Evolutionary conservation across 139 green algal genomes (phyloP), one percentile per base, ranked within the genome.

Genomic region (Picochlorum sp.): DNA sequence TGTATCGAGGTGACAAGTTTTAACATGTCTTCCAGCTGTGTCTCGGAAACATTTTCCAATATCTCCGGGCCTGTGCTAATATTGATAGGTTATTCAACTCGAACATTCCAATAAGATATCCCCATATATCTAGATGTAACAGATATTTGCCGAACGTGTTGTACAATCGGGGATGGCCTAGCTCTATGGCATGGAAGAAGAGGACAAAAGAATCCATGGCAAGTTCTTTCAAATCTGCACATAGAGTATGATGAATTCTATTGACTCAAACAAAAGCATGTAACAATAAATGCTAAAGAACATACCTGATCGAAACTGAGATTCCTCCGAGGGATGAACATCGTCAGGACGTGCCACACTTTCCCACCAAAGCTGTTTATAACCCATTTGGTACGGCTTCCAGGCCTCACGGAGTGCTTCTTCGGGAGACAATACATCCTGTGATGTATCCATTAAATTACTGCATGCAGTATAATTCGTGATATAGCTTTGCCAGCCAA

Each of bases 81-180:
- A 94, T 52, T 2, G 56, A 79, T 16, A 97, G 72, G 79, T 97
- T 97, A 82, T 97, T 97, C 7, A 95, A 76, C 82, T 97, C 91
- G 79, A 97, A 97, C 87, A 97, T 94, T 61, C 91, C 91, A 28
- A 76, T 74, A 47, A 97, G 71, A 57, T 57, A 73, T 52, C 76
- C 88, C 58, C 86, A 97, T 34, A 96, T 79, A 45, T 77, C 47
- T 52, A 86, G 58, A 18, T 71, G 34, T 44, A 95, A 83, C n/a
- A 95, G 73, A 20, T 68, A 71, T 14, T 41, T 41, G 34, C 77
- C 76, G 55, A 83, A 87, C 21, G 61, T 51, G 9, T 47, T 16
- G 11, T 77, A 69, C 13, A 57, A 47, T 18, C 28, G 16, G 16
- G 64, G 15, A 24, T 62, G 50, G 20, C 16, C 6, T 20, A 37